phyloP scores from a whole-genome alignment of 495 filamentous ascomycete species.

The Penicillium antarcticum region DNA sequence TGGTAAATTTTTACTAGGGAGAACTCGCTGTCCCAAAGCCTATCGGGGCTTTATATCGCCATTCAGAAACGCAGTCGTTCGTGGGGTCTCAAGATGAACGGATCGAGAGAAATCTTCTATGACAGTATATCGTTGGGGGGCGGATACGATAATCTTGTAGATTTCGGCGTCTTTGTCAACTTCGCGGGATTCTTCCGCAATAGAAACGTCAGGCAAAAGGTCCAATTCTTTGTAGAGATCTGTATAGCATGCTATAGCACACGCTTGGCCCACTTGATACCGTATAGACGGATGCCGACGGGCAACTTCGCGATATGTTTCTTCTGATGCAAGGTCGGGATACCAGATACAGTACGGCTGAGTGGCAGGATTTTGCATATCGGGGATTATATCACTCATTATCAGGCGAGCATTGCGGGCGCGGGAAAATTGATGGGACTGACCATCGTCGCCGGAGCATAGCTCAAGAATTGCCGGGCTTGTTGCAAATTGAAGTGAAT shows the following conservation, averaged over 20 bases:
- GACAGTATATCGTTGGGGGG: constrained; percentile 17
- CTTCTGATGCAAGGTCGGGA: constrained; percentile 30
- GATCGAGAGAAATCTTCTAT: constrained; percentile 28
- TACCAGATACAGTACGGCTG: constrained; percentile 45
- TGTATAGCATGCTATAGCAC: constrained; percentile 25
- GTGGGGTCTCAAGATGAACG: constrained; percentile 14
- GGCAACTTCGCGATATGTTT: constrained; percentile 26
- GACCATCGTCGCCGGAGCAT: constrained; percentile 8
- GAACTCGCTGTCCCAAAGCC: constrained; percentile 11
- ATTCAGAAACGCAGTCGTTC: constrained; percentile 20
- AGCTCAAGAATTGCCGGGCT: constrained; percentile 13
- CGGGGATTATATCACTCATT: constrained; percentile 36
- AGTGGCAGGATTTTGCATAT: constrained; percentile 22
- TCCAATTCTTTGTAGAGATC: constrained; percentile 28
- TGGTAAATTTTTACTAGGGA: constrained; percentile 8
- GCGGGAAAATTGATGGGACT: constrained; percentile 12
- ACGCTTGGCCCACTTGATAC: constrained; percentile 24
- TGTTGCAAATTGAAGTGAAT: constrained; percentile 14
- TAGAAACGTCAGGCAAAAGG: constrained; percentile 21
- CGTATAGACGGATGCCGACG: constrained; percentile 13
- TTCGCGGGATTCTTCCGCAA: constrained; percentile 27
- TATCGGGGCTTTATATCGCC: constrained; percentile 26
- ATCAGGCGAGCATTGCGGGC: constrained; percentile 32
- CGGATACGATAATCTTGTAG: constrained; percentile 24
- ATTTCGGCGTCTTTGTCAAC: constrained; percentile 17